Evolutionary conservation across 495 filamentous ascomycete species (phyloP).

Genomic region (Penicillium cosmopolitanum): DNA sequence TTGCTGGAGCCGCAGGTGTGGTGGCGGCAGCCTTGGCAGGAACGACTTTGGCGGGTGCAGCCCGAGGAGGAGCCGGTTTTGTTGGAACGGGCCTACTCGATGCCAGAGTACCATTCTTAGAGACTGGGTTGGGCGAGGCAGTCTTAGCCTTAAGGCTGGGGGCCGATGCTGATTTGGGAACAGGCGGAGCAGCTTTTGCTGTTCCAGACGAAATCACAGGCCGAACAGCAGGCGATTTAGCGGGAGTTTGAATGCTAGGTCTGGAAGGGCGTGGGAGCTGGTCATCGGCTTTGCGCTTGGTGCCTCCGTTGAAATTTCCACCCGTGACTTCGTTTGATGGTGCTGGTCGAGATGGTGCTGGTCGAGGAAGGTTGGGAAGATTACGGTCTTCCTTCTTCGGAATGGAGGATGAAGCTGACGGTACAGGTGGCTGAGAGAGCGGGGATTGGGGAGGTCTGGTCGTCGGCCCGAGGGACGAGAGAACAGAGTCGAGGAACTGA

Average conservation of each 20-base stretch:
- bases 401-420: constrained; percentile 31
- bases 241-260: constrained; percentile 26
- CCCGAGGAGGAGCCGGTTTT: constrained; percentile 3
- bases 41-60: constrained; percentile 11
- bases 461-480: constrained; percentile 57
- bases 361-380: constrained; percentile 7
- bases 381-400: constrained; percentile 34
- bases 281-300: constrained; percentile 51
- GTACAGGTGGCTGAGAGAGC: constrained; percentile 33
- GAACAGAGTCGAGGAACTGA: constrained; percentile 62
- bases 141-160: constrained; percentile 10
- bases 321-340: neutral
- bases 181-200: constrained; percentile 9
- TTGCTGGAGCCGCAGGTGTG: constrained; percentile 20
- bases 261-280: constrained; percentile 35
- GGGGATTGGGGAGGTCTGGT: constrained; percentile 41
- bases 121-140: constrained; percentile 22
- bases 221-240: constrained; percentile 11
- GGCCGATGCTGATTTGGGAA: constrained; percentile 24
- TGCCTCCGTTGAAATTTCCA: constrained; percentile 31
- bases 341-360: neutral
- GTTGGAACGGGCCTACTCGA: neutral
- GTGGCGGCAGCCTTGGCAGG: constrained; percentile 4
- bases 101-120: constrained; percentile 20
- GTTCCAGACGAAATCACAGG: constrained; percentile 20